Evolutionary conservation across 306 rosid genomes (phyloP).

Genomic region (Cucurbita pepo): DNA sequence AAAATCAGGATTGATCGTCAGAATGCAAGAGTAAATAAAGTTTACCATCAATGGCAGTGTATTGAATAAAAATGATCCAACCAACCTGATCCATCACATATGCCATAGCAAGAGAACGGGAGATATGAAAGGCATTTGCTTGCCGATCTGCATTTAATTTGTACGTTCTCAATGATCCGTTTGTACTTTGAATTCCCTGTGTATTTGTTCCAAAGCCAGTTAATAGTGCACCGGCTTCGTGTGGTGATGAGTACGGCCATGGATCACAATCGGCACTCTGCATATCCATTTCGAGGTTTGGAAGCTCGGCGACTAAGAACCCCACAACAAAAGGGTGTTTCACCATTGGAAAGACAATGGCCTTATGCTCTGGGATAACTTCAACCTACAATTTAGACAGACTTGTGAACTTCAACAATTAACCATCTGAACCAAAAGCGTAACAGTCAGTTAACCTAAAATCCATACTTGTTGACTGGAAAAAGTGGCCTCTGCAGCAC

Average conservation of each 20-base stretch:
- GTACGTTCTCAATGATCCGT: slow-evolving; percentile 23
- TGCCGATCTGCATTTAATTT: slow-evolving; percentile 51
- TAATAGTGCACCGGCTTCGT: slow-evolving; percentile 33
- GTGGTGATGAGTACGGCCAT: slow-evolving; percentile 11
- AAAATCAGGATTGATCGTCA: background rate
- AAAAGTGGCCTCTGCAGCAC: slow-evolving; percentile 55
- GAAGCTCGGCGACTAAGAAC: slow-evolving; percentile 91
- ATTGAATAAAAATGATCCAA: background rate
- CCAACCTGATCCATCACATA: slow-evolving; percentile 97
- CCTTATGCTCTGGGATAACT: slow-evolving; percentile 49
- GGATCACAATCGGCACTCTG: slow-evolving; percentile 25
- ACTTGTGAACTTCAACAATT: background rate
- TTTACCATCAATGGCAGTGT: background rate
- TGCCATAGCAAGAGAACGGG: slow-evolving; percentile 76
- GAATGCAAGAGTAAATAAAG: background rate
- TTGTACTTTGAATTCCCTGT: slow-evolving; percentile 27
- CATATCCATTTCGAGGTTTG: slow-evolving; percentile 31
- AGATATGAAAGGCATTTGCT: slow-evolving; percentile 58
- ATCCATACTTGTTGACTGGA: slow-evolving; percentile 49
- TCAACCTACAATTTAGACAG: slow-evolving; percentile 32
- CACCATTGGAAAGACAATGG: slow-evolving; percentile 83
- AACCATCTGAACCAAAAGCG: background rate
- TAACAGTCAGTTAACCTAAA: background rate
- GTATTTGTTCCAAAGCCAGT: slow-evolving; percentile 28
- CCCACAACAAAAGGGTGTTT: slow-evolving; percentile 94